Evolutionary conservation across 306 rosid genomes (phyloP).

Genomic region (Ammopiptanthus mongolicus): DNA sequence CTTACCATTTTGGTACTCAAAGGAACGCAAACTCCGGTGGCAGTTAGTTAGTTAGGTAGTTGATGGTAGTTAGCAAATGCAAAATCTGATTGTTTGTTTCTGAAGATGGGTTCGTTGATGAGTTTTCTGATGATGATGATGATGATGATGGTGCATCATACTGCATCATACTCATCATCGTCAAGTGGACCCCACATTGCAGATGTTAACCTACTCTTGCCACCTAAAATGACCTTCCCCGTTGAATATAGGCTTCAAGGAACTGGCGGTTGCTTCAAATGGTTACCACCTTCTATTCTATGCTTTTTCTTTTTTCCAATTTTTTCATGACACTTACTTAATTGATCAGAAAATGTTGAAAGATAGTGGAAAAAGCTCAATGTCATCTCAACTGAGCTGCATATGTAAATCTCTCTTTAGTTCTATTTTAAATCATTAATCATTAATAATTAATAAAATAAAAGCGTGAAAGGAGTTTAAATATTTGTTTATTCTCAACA

Average conservation of each 20-base stretch:
- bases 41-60: no score
- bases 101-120: not conserved
- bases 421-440: no score
- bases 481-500: no score
- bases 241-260: constrained; percentile 88
- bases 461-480: no score
- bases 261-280: constrained; percentile 92
- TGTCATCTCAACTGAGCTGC: not conserved
- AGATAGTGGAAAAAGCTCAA: no score
- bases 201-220: constrained; percentile 73
- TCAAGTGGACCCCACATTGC: constrained; percentile 77
- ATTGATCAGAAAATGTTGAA: no score
- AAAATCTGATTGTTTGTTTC: not conserved
- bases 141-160: not conserved
- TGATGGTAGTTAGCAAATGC: no score
- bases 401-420: no score
- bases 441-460: no score
- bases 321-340: not conserved
- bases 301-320: not conserved
- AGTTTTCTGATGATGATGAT: constrained; percentile 5
- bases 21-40: not conserved
- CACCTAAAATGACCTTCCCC: constrained; percentile 78
- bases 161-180: constrained; percentile 34
- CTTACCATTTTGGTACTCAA: not conserved
- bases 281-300: constrained; percentile 31